Percentiles rank a stretch among this genome's conserved stretches.
phyloP scores from a whole-genome alignment of 805 yeast genomes.

The Phaffomyces thermotolerans region DNA sequence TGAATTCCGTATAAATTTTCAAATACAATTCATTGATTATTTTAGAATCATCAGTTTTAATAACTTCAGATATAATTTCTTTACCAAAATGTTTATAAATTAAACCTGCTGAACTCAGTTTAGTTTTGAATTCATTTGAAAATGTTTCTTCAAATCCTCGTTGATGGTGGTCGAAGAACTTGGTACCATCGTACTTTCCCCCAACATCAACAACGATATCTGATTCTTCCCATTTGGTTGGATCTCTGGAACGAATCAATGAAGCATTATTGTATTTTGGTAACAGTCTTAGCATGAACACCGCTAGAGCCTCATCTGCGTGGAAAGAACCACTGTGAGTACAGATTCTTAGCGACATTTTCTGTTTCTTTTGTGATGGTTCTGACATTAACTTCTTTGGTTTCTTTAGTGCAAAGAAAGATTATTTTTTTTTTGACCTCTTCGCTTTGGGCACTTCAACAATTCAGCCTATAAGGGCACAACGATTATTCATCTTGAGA shows the following conservation, averaged over 20 bases:
- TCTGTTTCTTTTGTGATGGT: conserved; percentile 23
- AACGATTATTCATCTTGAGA: not conserved
- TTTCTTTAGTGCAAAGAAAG: no score
- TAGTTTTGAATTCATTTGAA: conserved; percentile 55
- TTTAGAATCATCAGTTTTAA: conserved; percentile 32
- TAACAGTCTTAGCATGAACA: conserved; percentile 67
- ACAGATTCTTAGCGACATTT: conserved; percentile 54
- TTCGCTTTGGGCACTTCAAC: no score
- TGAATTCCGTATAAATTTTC: conserved; percentile 76
- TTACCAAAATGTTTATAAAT: conserved; percentile 82
- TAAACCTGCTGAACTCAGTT: conserved; percentile 89
- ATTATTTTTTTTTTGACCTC: no score
- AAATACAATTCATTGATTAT: conserved; percentile 60
- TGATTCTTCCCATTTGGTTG: conserved; percentile 72
- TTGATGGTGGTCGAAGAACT: conserved; percentile 94
- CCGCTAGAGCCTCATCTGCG: conserved; percentile 95
- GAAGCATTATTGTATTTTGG: conserved; percentile 62
- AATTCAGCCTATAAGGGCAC: no score
- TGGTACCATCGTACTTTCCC: conserved; percentile 80
- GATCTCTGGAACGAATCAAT: conserved; percentile 78
- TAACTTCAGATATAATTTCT: conserved; percentile 50
- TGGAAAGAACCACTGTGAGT: conserved; percentile 94
- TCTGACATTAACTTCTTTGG: not conserved
- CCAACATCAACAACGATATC: conserved; percentile 95
- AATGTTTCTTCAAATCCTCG: conserved; percentile 81